Conservation (phyloP, 768 basidiomycete genomes). For the Boletus rex-veris region DNA sequence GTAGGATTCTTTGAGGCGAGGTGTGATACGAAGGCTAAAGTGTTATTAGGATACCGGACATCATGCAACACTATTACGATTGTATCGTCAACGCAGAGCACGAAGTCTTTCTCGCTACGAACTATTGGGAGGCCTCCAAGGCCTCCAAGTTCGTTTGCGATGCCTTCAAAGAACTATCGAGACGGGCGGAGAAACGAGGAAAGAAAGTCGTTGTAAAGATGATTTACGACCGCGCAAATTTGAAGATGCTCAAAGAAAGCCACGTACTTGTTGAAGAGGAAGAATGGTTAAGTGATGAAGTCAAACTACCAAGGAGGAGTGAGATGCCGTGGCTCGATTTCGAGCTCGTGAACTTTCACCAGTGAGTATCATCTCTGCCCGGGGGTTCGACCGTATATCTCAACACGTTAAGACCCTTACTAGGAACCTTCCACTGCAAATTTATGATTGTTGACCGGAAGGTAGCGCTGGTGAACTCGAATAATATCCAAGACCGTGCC, state of each 20-base stretch:
- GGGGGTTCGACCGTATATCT: not conserved
- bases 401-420: conserved; percentile 35
- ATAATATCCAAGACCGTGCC: conserved; percentile 62
- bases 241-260: conserved; percentile 45
- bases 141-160: conserved; percentile 48
- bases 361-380: conserved; percentile 14
- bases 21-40: conserved; percentile 8
- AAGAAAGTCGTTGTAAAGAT: conserved; percentile 59
- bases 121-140: conserved; percentile 54
- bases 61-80: conserved; percentile 65
- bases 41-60: conserved; percentile 56
- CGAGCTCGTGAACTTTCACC: conserved; percentile 57
- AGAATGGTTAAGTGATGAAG: conserved; percentile 42
- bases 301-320: conserved; percentile 49
- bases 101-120: conserved; percentile 68
- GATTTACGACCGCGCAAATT: conserved; percentile 65
- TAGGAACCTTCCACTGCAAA: conserved; percentile 72
- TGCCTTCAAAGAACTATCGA: conserved; percentile 52
- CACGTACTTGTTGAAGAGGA: conserved; percentile 45
- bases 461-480: conserved; percentile 59
- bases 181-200: conserved; percentile 40
- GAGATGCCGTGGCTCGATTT: conserved; percentile 61
- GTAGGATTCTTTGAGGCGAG: conserved; percentile 24
- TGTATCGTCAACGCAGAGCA: conserved; percentile 57
- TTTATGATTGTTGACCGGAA: conserved; percentile 69